Conservation (phyloP, 768 basidiomycete species). For the Trametes cinnabarina region DNA sequence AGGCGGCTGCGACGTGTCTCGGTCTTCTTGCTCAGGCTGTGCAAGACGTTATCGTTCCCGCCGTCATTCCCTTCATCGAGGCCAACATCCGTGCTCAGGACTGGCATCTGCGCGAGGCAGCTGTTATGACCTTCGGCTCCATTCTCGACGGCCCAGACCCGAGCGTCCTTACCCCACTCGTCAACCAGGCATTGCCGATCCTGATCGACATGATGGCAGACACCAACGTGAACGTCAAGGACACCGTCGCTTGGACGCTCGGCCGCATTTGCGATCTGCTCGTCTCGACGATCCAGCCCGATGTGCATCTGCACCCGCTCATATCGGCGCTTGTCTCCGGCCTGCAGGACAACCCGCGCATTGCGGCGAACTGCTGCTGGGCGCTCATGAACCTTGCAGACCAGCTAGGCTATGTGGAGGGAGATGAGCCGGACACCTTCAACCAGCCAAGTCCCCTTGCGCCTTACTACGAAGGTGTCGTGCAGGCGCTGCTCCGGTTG, state of each 20-base stretch:
- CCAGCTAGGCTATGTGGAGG: constrained; percentile 75
- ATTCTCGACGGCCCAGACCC: constrained; percentile 97
- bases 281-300: constrained; percentile 82
- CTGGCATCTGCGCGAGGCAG: constrained; percentile 96
- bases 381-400: constrained; percentile 94
- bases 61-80: constrained; percentile 97
- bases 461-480: constrained; percentile 85
- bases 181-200: constrained; percentile 89
- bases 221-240: constrained; percentile 81
- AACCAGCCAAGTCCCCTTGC: constrained; percentile 68
- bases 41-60: constrained; percentile 84
- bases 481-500: constrained; percentile 77
- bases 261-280: constrained; percentile 92
- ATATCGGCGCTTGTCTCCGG: constrained; percentile 81
- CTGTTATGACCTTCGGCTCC: constrained; percentile 97
- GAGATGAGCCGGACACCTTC: constrained; percentile 50
- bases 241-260: constrained; percentile 97
- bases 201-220: constrained; percentile 97
- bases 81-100: constrained; percentile 87
- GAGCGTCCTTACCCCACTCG: constrained; percentile 80
- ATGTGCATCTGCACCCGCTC: constrained; percentile 81
- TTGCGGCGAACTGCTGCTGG: constrained; percentile 94
- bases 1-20: constrained; percentile 94
- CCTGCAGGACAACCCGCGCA: constrained; percentile 76
- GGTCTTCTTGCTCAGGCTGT: constrained; percentile 87